Evolutionary conservation across 2,329 filamentous ascomycete species (phyloP), one percentile per base, ranked within the genome.

Genomic region (Tolypocladium album): DNA sequence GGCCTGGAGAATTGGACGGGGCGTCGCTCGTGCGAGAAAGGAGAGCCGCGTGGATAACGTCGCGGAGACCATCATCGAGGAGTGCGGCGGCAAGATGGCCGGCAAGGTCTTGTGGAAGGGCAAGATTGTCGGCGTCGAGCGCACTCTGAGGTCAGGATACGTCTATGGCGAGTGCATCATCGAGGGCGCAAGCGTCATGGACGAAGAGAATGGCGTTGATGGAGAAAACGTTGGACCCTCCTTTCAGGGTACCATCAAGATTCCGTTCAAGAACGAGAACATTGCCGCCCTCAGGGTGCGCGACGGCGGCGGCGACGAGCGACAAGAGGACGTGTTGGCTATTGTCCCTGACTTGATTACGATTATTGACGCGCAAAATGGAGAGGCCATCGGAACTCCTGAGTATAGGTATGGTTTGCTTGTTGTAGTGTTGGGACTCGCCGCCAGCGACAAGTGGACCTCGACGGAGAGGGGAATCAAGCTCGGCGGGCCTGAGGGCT

Each of bases 181-280:
- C 58, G 76, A 83, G 60, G 78, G 78, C 3, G 72, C 74, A 24
- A 77, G 80, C 27, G 63, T 76, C 59, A 65, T 71, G 58, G 71
- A 74, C 5, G 68, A 70, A 34, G 64, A 66, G 7, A 58, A 59
- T 2, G 59, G 61, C 13, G 34, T 58, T 7, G 53, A 58, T 15
- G 42, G 60, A 56, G 45, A 57, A 13, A 22, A 31, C 2, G 2
- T 40, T 3, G 20, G 56, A 1, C n/a, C 63, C 2, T 59, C 62
- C 8, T 73, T 79, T 68, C 61, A 67, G 52, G 83, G 83, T 0
- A 64, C 71, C 38, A 72, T 88, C 67, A 86, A 82, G 67, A 85
- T 89, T 56, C 86, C 86, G 0, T 89, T 89, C 75, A 88, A 88
- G 73, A 89, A 89, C 69, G 86, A 90, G 67, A 89, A 89, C 66